phyloP scores from a whole-genome alignment of 2,329 filamentous ascomycete species.

The Epichloe scottii region DNA sequence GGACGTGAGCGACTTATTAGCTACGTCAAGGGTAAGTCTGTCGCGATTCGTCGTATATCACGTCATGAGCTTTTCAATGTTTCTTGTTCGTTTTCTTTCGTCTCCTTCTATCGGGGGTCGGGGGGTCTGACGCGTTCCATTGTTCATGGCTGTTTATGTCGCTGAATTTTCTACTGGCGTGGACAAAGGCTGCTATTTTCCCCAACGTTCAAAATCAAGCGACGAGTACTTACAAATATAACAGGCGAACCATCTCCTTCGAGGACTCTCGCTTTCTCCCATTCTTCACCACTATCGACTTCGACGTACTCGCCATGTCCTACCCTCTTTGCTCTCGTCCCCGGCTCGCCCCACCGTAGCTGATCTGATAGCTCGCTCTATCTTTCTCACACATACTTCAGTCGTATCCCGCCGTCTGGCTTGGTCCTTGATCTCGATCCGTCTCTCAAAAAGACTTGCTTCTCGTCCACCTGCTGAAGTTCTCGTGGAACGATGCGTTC shows the following conservation, averaged over 20 bases:
- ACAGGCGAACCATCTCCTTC: conserved; percentile 50
- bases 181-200: no score
- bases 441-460: conserved; percentile 48
- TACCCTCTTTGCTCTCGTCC: conserved; percentile 43
- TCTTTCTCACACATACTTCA: conserved; percentile 55
- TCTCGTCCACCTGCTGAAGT: conserved; percentile 45
- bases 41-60: neutral
- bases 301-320: conserved; percentile 38
- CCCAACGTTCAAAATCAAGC: no score
- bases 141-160: neutral
- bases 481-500: conserved; percentile 50
- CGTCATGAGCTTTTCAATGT: neutral
- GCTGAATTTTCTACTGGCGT: neutral
- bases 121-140: neutral
- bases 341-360: conserved; percentile 45
- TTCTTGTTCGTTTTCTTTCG: neutral
- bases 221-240: neutral
- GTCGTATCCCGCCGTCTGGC: conserved; percentile 51
- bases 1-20: conserved; percentile 44
- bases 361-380: conserved; percentile 50
- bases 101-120: neutral
- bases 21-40: conserved; percentile 40
- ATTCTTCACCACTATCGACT: conserved; percentile 52
- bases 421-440: conserved; percentile 52
- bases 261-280: conserved; percentile 49